Base-by-base conservation (phyloP, 257 asterid species). In the Nicotiana obtusifolia region DNA sequence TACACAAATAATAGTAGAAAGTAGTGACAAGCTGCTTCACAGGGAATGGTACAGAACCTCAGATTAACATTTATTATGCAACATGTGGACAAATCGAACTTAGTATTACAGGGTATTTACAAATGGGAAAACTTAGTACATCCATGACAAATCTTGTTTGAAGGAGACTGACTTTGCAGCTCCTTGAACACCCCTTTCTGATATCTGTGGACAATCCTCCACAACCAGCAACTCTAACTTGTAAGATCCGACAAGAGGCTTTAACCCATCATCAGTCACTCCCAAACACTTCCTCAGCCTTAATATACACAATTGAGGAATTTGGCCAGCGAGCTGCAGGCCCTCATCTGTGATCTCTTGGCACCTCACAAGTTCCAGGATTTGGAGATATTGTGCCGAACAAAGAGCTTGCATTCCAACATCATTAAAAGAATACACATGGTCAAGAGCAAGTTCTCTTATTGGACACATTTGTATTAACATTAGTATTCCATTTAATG, bases 321-420 rank as follows among this genome's bases (percentile, higher is more conserved):
- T 86, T 31, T 87, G 91, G 44, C 76, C 84, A 4, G 91, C 92
- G 5, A 91, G 89, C 86, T 89, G 91, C 54, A 93, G 49, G 56
- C 98, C 98, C 60, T 91, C 96, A 24, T 94, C 98, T 0, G 95
- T 91, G 61, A 94, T 88, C 87, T 93, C 97, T 81, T 94, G 97
- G 86, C 98, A 94, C 76, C 95, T 86, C 4, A 83, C 87, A 15
- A 94, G 89, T 87, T 93, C 96, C 75, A 94, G 77, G 61, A 56
- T 84, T 64, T 88, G 86, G 85, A 94, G 97, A 87, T 71, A 41
- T 81, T 87, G 83, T 0, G 97, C 96, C 1, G 84, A 83, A 65
- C 94, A 82, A 59, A 94, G 97, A 54, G 95, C 92, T 37, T 85
- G 91, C 97, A 94, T 93, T 24, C 97, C 97, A 30, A 67, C 62